Evolutionary conservation across 208 protist genomes (phyloP).

Genomic region (Trypanosoma caninum): DNA sequence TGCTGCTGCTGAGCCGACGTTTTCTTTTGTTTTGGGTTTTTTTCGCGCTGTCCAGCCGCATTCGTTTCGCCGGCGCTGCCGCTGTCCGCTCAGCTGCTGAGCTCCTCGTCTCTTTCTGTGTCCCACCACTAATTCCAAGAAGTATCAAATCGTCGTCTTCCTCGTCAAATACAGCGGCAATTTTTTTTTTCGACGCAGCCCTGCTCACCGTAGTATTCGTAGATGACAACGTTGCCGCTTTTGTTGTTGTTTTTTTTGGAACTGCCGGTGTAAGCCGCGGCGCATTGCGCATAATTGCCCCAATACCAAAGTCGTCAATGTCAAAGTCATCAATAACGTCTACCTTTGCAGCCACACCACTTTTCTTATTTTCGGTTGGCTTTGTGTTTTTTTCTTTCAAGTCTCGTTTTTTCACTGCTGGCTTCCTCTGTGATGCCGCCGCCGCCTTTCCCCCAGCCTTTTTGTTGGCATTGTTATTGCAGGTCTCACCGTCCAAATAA

Average conservation of each 20-base stretch:
- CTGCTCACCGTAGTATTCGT: conserved; percentile 17
- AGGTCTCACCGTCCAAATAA: conserved; percentile 15
- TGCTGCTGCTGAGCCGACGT: conserved; percentile 3
- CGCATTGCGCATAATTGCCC: conserved; percentile 35
- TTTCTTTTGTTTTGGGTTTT: background rate
- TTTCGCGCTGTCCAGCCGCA: too few species aligned
- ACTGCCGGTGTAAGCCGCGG: background rate
- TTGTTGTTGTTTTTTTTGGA: background rate
- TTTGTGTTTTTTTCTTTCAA: conserved; percentile 5
- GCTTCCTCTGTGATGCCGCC: background rate
- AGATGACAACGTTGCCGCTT: background rate
- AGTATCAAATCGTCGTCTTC: conserved; percentile 35
- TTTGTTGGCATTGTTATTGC: conserved; percentile 22
- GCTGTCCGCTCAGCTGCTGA: conserved; percentile 4
- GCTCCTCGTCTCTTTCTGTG: background rate
- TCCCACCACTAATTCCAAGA: conserved; percentile 10
- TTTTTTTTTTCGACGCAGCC: conserved; percentile 20
- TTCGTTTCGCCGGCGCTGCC: background rate
- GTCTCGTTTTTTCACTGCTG: too few species aligned
- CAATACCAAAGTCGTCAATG: conserved; percentile 75
- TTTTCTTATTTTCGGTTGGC: conserved; percentile 27
- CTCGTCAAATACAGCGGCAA: conserved; percentile 3
- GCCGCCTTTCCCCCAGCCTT: background rate
- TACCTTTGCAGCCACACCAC: background rate
- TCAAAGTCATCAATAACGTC: conserved; percentile 54